Evolutionary conservation across 768 basidiomycete species (phyloP).

Genomic region (Baorangia bicolor): DNA sequence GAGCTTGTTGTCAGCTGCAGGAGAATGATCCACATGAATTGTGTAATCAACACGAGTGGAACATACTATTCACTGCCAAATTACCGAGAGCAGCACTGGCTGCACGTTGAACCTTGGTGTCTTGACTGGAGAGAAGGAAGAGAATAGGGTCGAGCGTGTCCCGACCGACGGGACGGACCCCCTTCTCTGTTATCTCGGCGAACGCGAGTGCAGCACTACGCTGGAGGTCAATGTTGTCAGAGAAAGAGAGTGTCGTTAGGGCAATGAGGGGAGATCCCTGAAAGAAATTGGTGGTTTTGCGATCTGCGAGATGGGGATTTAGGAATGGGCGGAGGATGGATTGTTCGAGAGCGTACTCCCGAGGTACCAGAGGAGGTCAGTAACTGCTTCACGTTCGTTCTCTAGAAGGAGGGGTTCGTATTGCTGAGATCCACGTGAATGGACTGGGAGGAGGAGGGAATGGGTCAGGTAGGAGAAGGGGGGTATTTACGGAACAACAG

Average conservation of each 20-base stretch:
- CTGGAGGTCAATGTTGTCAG: slow-evolving; percentile 98
- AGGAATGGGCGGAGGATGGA: background rate
- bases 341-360: slow-evolving; percentile 68
- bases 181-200: slow-evolving; percentile 99
- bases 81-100: slow-evolving; percentile 97
- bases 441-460: slow-evolving; percentile 51
- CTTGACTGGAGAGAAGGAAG: slow-evolving; percentile 95
- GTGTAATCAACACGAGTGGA: slow-evolving; percentile 16
- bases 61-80: slow-evolving; percentile 94
- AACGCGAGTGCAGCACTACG: slow-evolving; percentile 97
- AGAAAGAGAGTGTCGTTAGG: slow-evolving; percentile 95
- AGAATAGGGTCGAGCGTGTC: slow-evolving; percentile 98
- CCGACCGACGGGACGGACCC: slow-evolving; percentile 92
- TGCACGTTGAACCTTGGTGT: slow-evolving; percentile 98
- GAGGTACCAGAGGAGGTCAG: slow-evolving; percentile 94
- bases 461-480: slow-evolving; percentile 14
- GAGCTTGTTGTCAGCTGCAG: slow-evolving; percentile 93
- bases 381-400: slow-evolving; percentile 97
- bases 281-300: slow-evolving; percentile 98
- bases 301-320: slow-evolving; percentile 47
- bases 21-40: slow-evolving; percentile 9
- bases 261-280: slow-evolving; percentile 88
- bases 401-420: slow-evolving; percentile 86
- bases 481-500: too few relatives aligned
- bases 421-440: slow-evolving; percentile 78